Base-by-base conservation (phyloP, 192 early-diverging fungal species). In the Chytriomyces hyalinus region DNA sequence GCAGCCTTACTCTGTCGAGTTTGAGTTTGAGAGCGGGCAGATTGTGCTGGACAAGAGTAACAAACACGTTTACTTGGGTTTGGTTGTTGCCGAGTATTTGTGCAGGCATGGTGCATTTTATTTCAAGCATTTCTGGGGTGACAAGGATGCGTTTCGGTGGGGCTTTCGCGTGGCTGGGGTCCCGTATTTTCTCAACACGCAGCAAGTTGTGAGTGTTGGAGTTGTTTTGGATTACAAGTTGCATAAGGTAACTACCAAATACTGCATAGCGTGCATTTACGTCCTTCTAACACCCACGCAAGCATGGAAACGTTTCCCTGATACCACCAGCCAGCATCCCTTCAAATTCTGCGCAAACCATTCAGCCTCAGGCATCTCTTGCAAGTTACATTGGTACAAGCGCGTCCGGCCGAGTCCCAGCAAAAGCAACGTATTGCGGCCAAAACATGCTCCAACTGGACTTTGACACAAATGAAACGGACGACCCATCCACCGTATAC, bases 141-240 rank as follows among this genome's bases (percentile, higher is more conserved):
- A 82, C 67, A 82, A 82, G 67, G 81, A 82, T 53, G 62, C 76
- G 17, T 82, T 82, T 46, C 78, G 81, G 20, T 82, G 80, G 69
- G 80, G 49, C 24, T 81, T 67, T 26, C 61, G 74, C 50, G 66
- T 70, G 24, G 61, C 76, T 9, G 44, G 50, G 6, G 47, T 66
- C 3, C 66, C 48, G 15, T 80, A 78, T 46, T 62, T 45, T 36
- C 22, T 66, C 24, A 78, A 73, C 44, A 53, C 8, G 28, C 60
- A 73, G 60, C 47, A 73, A 5, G 8, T 73, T 3, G 61, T 73
- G n/a, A 47, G 43, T 15, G 71, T 73, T 62, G 71, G 71, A 5
- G 20, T 73, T 7, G 43, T 45, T 48, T 53, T 73, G 53, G 45
- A 44, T 17, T 17, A 10, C 36, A 36, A 36, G 36, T 36, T 36